Evolutionary conservation across 1,284 basidiomycete genomes (phyloP), one percentile per base, ranked within the genome.

Genomic region (Ceratobasidium sp.): DNA sequence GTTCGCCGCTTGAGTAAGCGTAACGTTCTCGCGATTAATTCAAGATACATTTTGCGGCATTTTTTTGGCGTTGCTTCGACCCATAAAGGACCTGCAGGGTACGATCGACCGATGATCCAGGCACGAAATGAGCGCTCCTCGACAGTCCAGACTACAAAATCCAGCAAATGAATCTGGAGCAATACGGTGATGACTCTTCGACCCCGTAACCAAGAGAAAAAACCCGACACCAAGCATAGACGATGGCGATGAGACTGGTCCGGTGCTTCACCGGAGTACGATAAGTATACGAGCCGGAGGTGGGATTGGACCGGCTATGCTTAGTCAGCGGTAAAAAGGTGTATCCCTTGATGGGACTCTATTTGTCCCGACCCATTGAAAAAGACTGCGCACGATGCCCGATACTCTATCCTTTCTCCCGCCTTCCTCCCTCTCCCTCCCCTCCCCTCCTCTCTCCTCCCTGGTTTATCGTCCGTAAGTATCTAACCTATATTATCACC

Each of bases 311-410:
- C 66, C 66, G 66, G 66, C 46, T 28, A 23, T 26, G 49, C 3
- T 68, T 23, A 33, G 23, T 68, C 66, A 68, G 66, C 23, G 28
- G 15, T 4, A 26, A n/a, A 60, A 28, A 33, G 13, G 33, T 63
- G 15, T 42, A 63, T 40, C 61, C n/a, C n/a, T n/a, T n/a, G 23
- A n/a, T 20, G 55, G 39, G n/a, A 40, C 20, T 56, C 33, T 46
- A 28, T 61, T 73, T 71, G 69, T 28, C 2, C 55, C 56, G 70
- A 56, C 18, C n/a, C 44, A 49, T 53, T 28, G 40, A 68, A 68
- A 63, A 68, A 68, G 66, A 33, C 66, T 68, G 66, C 66, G 46
- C 15, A 26, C 18, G 46, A 23, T 39, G 46, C 12, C 46, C 6
- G n/a, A 13, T 18, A 9, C 26, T 56, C 23, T 9, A 4, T 20